A percentile compares a stretch with the other conserved stretches of the same genome.
Evolutionary conservation across 23 red algal genomes (phyloP).

Genomic region (Cyanidiococcus yangmingshanensis): DNA sequence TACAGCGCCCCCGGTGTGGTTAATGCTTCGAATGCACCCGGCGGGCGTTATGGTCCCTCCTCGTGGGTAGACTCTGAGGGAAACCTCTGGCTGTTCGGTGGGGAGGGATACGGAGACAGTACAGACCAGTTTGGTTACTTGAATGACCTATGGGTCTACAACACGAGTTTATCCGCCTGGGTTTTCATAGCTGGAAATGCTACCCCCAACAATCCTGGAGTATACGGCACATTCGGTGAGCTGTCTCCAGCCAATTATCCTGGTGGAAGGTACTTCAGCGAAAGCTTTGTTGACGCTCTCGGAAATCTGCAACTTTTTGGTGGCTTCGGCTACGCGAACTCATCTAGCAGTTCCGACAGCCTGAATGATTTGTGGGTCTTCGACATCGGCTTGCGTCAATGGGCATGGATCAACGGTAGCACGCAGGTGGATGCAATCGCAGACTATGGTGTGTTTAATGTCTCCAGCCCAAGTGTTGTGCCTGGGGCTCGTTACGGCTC

Average conservation of each 20-base stretch:
- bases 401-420: neutral
- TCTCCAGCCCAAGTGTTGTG: no score
- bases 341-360: no score
- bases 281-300: neutral
- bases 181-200: neutral
- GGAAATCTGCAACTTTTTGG: neutral
- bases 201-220: neutral
- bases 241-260: neutral
- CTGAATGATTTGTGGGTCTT: neutral
- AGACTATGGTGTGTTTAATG: constrained; percentile 1
- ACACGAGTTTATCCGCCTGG: no score
- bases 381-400: neutral
- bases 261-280: neutral
- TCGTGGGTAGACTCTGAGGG: neutral
- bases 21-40: neutral
- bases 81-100: neutral
- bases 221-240: neutral
- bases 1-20: no score
- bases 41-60: neutral
- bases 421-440: neutral
- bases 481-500: neutral
- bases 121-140: neutral
- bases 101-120: neutral
- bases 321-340: no score
- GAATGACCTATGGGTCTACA: neutral